Percentiles rank a stretch among this genome's conserved stretches.
Evolutionary conservation across 2,329 filamentous ascomycete genomes (phyloP).

Genomic region (Phialocephala sp.): DNA sequence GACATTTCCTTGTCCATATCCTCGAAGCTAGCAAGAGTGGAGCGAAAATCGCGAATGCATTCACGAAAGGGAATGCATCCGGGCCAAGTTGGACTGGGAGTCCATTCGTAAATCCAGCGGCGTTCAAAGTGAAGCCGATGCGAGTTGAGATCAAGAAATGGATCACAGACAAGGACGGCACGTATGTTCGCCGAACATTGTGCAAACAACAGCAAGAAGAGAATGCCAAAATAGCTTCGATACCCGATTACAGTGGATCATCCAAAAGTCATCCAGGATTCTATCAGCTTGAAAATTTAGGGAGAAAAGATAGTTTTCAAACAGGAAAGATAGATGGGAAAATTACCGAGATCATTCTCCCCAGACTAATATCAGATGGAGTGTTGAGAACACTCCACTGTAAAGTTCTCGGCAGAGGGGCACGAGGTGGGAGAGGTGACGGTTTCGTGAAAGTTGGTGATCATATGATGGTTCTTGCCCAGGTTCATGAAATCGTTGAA

Average conservation of each 20-base stretch:
- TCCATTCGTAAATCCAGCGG: not conserved
- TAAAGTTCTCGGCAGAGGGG: not conserved
- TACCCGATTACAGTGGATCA: not conserved
- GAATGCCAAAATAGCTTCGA: not conserved
- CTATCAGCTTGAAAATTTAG: not conserved
- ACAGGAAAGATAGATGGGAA: not conserved
- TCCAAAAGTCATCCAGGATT: not conserved
- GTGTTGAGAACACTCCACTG: not conserved
- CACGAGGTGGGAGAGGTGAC: not conserved
- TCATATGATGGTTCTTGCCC: conserved; percentile 1
- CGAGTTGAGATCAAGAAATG: not conserved
- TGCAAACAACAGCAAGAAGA: not conserved
- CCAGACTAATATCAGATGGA: not conserved
- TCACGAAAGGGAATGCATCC: conserved; percentile 18
- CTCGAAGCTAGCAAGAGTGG: conserved; percentile 29
- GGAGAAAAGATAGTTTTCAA: not conserved
- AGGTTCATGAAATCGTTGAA: not conserved
- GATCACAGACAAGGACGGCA: not conserved
- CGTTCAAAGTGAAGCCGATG: not conserved
- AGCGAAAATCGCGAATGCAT: conserved; percentile 34
- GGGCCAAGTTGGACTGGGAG: not conserved
- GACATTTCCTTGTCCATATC: conserved; percentile 39
- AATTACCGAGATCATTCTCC: not conserved
- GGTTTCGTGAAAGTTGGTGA: conserved; percentile 1
- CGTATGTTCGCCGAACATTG: not conserved